Percentiles rank a stretch among this genome's conserved stretches.
These are phyloP conservation scores for Theileria orientalis DNA, from an alignment of 169 alveolate species.

Conservation along the genomic window DNA sequence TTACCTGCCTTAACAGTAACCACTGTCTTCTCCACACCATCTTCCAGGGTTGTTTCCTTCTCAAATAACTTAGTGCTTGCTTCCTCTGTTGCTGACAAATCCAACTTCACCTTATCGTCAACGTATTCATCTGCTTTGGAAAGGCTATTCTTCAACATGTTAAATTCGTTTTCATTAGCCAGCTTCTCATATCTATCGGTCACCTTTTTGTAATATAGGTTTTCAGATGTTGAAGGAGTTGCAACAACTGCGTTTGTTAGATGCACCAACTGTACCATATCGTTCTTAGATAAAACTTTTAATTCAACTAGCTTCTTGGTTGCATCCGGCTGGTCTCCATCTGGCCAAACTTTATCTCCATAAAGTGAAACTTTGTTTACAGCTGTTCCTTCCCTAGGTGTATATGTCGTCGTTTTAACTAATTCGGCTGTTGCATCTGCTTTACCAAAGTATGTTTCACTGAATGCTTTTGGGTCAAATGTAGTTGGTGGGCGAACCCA, in stretches of 20 bases:
- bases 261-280: neutral
- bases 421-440: neutral
- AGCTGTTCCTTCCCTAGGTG: neutral
- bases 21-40: neutral
- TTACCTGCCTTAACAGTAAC: neutral
- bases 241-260: neutral
- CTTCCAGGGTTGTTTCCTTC: neutral
- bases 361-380: neutral
- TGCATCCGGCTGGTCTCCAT: neutral
- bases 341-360: neutral
- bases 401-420: neutral
- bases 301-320: neutral
- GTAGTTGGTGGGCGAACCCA: neutral
- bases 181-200: neutral
- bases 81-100: neutral
- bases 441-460: neutral
- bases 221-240: neutral
- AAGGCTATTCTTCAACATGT: neutral
- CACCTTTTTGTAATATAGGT: neutral
- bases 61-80: neutral
- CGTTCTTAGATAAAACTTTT: neutral
- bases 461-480: neutral
- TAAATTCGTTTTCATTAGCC: neutral
- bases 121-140: neutral
- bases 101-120: constrained; percentile 9